Conservation (phyloP, 805 yeast species). For the Cyberlindnera mycetangii region DNA sequence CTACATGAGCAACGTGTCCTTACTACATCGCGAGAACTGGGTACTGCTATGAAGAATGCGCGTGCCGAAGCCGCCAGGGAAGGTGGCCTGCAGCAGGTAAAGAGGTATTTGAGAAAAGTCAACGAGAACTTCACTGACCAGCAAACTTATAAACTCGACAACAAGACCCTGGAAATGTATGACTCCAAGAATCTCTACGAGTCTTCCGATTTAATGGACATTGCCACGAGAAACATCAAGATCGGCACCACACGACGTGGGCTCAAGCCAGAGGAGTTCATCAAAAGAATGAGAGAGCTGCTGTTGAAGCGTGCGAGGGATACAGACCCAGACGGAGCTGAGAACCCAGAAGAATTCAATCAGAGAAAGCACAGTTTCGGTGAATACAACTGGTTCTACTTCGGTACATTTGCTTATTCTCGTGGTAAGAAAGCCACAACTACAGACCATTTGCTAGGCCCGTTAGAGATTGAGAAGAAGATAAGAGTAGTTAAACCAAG, state of each 20-base stretch:
- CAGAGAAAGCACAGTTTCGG: slow-evolving; percentile 35
- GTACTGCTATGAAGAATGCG: slow-evolving; percentile 32
- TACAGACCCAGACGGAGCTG: slow-evolving; percentile 21
- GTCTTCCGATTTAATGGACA: slow-evolving; percentile 59
- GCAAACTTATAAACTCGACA: slow-evolving; percentile 33
- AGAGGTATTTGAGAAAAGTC: slow-evolving; percentile 41
- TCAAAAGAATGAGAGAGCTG: slow-evolving; percentile 36
- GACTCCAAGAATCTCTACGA: slow-evolving; percentile 64
- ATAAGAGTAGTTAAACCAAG: slow-evolving; percentile 34
- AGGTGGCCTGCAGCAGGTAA: slow-evolving; percentile 51
- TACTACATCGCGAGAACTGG: slow-evolving; percentile 32
- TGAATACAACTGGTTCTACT: slow-evolving; percentile 53
- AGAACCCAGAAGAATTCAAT: slow-evolving; percentile 26
- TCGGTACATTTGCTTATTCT: slow-evolving; percentile 51
- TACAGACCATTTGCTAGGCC: slow-evolving; percentile 67
- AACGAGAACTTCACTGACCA: slow-evolving; percentile 45
- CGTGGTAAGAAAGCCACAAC: slow-evolving; percentile 46
- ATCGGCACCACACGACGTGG: slow-evolving; percentile 54
- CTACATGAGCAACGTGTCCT: slow-evolving; percentile 29
- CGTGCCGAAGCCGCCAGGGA: slow-evolving; percentile 54
- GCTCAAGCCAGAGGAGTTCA: slow-evolving; percentile 46
- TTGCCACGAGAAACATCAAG: slow-evolving; percentile 59
- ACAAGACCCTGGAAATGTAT: slow-evolving; percentile 46
- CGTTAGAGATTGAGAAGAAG: slow-evolving; percentile 59
- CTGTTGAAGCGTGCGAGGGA: slow-evolving; percentile 33